Evolutionary conservation across 805 yeast species (phyloP), one percentile per base, ranked within the genome.

Genomic region (Nakazawaea molendinolei): DNA sequence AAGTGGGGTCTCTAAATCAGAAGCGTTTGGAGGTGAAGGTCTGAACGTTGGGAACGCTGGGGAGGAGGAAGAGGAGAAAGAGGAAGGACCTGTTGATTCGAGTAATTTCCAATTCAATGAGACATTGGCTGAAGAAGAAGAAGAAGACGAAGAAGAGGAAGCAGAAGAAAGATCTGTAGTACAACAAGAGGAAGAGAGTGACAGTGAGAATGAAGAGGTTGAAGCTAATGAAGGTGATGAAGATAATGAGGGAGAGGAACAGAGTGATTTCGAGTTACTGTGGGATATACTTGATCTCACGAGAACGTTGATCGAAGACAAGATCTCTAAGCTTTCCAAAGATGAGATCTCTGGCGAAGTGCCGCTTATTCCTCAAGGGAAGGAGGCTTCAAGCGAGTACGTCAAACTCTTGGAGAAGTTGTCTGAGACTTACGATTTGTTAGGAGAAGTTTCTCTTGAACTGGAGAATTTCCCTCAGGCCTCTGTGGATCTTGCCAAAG

Each of bases 381-480:
- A 47, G 26, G 57, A 55, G 20, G 50, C 60, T 38, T 10, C 33
- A 29, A 44, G 65, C 36, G 59, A 61, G 14, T 55, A 50, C 22
- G 54, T 65, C 10, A 52, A 50, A 20, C 44, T 67, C 18, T 60
- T 67, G 39, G 63, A 67, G 47, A 82, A 76, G 44, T 61, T 87
- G 16, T 76, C 89, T 0, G 89, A 85, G 39, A 72, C 79, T 1
- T 82, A 78, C 52, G 89, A 83, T 50, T 57, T 89, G 8, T 64
- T 87, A 13, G 97, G 97, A 22, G 97, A 90, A 52, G 82, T 89
- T 8, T 80, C 95, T 0, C 64, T 89, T 29, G 98, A 90, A 52
- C 74, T 92, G 2, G 97, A 90, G 48, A 85, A 86, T 56, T 87
- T 87, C 55, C 59, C 65, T 12, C 94, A 86, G 55, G 85, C 96